Evolutionary conservation across 345 rosid genomes (phyloP), one percentile per base, ranked within the genome.

Genomic region (Balakata baccata): DNA sequence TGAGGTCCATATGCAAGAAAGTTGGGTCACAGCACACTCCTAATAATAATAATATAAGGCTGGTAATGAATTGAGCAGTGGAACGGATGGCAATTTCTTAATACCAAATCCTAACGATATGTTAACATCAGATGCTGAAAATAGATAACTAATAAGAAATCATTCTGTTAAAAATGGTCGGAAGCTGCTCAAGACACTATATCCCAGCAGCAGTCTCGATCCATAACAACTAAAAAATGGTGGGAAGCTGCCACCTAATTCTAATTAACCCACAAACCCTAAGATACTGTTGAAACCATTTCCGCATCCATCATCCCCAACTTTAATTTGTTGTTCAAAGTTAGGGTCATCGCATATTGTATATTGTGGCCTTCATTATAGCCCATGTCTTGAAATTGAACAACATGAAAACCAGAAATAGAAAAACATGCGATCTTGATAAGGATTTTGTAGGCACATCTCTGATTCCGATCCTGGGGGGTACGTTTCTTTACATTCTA

Each of bases 371-470:
- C 16, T 12, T 63, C 74, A 80, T 75, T 37, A 78, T 78, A 73
- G 34, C 78, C 22, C 22, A 9, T 69, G 78, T 62, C 78, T 51
- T 5, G 63, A 3, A 47, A 75, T 51, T 17, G 63, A 68, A 51
- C 43, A 68, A 75, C 73, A 69, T 41, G 17, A 67, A 60, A 78
- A 77, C 78, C 80, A 61, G 3, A 69, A 51, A n/a, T 12, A 20
- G n/a, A 49, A 66, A 29, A 70, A 8, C 85, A 73, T 68, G 87
- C 77, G 85, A 67, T 66, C 71, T 69, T 84, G 85, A 64, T 66
- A 60, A 22, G 78, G 66, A 77, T 63, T 50, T 38, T 47, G 73
- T 59, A 54, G 78, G 77, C 64, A 60, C 13, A 23, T 34, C 6
- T 20, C 12, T 23, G 29, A 3, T 56, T 51, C 20, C 20, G n/a